These are phyloP conservation scores for Fusarium keratoplasticum DNA, from an alignment of 2,329 filamentous ascomycete genomes.

Conservation along the genomic window DNA sequence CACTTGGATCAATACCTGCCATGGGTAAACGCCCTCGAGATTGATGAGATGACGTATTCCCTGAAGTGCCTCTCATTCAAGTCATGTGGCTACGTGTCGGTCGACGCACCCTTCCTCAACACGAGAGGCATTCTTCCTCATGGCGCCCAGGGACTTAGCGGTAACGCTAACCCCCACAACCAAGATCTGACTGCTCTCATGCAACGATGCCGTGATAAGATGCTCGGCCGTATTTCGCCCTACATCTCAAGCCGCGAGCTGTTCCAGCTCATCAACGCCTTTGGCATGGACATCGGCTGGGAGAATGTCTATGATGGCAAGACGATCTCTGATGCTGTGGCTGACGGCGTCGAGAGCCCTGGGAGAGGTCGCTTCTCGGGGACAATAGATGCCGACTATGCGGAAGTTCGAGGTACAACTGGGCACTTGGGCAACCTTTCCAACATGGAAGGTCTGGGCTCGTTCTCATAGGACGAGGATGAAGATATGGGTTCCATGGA, in stretches of 20 bases:
- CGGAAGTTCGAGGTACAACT: neutral
- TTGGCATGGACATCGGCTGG: conserved; percentile 55
- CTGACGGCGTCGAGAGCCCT: conserved; percentile 51
- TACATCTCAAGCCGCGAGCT: conserved; percentile 46
- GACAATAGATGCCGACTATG: conserved; percentile 36
- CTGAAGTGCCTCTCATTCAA: conserved; percentile 62
- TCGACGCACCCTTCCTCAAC: conserved; percentile 53
- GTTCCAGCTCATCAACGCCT: conserved; percentile 45
- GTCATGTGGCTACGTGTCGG: conserved; percentile 70
- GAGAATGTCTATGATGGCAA: conserved; percentile 47
- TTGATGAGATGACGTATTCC: conserved; percentile 45
- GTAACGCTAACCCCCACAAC: conserved; percentile 37
- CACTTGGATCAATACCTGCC: conserved; percentile 39
- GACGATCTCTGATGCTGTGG: conserved; percentile 47
- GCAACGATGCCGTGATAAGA: conserved; percentile 51
- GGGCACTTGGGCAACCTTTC: neutral
- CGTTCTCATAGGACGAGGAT: conserved; percentile 5
- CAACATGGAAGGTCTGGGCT: neutral
- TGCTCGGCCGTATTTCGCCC: conserved; percentile 51
- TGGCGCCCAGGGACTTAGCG: conserved; percentile 35
- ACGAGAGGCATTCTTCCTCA: conserved; percentile 50
- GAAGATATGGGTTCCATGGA: neutral
- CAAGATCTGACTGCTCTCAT: conserved; percentile 45
- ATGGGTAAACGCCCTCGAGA: conserved; percentile 26
- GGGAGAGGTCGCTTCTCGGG: conserved; percentile 57